Evolutionary conservation across 2,329 filamentous ascomycete species (phyloP).

Genomic region (Aspergillus sp.): DNA sequence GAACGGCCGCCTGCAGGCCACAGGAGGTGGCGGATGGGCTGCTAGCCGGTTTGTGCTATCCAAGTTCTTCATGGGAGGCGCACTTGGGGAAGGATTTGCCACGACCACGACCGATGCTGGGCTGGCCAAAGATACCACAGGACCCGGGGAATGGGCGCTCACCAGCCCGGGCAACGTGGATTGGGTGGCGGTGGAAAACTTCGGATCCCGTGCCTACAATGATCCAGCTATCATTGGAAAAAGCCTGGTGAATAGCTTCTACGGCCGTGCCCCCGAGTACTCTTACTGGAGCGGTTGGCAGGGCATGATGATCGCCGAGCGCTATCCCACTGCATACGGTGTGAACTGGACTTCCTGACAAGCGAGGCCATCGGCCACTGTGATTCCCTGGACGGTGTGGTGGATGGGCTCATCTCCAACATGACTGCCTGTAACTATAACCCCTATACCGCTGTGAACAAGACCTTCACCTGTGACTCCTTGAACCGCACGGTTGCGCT

Average conservation of each 20-base stretch:
- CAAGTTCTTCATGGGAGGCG: constrained; percentile 8
- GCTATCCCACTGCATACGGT: not conserved
- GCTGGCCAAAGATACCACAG: not conserved
- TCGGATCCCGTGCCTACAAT: constrained; percentile 1
- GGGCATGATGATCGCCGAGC: too few species aligned
- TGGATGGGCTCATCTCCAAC: constrained; percentile 3
- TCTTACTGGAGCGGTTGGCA: too few species aligned
- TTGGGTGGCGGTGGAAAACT: constrained; percentile 1
- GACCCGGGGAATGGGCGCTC: constrained; percentile 5
- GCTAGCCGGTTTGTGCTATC: constrained; percentile 10
- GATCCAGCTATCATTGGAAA: not conserved
- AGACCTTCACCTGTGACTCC: not conserved
- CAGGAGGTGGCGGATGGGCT: constrained; percentile 35
- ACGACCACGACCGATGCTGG: constrained; percentile 9
- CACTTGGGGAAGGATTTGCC: constrained; percentile 5
- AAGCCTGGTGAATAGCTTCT: not conserved
- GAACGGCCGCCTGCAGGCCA: constrained; percentile 34
- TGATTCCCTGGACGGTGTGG: constrained; percentile 2
- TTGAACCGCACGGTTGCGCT: constrained; percentile 1
- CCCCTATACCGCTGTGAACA: constrained; percentile 1
- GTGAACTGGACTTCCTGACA: not conserved
- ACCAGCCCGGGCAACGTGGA: constrained; percentile 2
- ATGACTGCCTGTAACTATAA: constrained; percentile 1
- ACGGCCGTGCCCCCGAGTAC: too few species aligned
- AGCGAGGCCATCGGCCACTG: not conserved